Conservation (phyloP, 1,284 basidiomycete species). For the Ustilago cynodontis region DNA sequence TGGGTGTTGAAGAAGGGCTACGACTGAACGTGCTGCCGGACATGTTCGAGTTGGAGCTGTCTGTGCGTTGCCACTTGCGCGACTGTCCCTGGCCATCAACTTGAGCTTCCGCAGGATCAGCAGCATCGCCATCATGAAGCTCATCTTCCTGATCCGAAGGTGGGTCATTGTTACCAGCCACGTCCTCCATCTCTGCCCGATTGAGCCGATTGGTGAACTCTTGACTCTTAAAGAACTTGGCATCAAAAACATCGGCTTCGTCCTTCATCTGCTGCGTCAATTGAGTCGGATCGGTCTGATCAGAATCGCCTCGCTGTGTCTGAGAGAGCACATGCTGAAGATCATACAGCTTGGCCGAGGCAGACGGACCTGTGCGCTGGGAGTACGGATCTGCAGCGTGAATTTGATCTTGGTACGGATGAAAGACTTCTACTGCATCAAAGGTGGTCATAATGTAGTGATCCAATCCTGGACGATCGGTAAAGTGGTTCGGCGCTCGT, state of each 20-base stretch:
- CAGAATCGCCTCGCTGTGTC: constrained; percentile 57
- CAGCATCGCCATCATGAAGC: not conserved
- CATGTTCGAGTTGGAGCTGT: constrained; percentile 35
- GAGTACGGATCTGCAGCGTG: constrained; percentile 43
- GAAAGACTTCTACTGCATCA: constrained; percentile 76
- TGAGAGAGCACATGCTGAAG: constrained; percentile 50
- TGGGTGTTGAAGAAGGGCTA: constrained; percentile 39
- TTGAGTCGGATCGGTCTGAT: constrained; percentile 45
- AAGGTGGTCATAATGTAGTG: constrained; percentile 86
- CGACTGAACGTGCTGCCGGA: constrained; percentile 22
- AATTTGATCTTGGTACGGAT: constrained; percentile 51
- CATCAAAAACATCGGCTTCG: constrained; percentile 59
- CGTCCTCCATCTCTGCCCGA: constrained; percentile 56
- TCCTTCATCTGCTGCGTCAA: constrained; percentile 17
- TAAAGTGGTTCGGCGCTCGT: constrained; percentile 41
- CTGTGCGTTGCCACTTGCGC: constrained; percentile 33
- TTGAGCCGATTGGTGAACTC: constrained; percentile 60
- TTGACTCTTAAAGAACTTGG: constrained; percentile 67
- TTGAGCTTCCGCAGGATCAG: constrained; percentile 13
- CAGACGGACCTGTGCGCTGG: constrained; percentile 43
- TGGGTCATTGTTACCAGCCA: constrained; percentile 31
- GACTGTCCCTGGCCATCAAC: not conserved
- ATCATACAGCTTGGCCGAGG: constrained; percentile 55
- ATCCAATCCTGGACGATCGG: constrained; percentile 71
- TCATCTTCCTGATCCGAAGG: constrained; percentile 41